phyloP scores from a whole-genome alignment of 208 protist species.

The Crithidia thermophila region DNA sequence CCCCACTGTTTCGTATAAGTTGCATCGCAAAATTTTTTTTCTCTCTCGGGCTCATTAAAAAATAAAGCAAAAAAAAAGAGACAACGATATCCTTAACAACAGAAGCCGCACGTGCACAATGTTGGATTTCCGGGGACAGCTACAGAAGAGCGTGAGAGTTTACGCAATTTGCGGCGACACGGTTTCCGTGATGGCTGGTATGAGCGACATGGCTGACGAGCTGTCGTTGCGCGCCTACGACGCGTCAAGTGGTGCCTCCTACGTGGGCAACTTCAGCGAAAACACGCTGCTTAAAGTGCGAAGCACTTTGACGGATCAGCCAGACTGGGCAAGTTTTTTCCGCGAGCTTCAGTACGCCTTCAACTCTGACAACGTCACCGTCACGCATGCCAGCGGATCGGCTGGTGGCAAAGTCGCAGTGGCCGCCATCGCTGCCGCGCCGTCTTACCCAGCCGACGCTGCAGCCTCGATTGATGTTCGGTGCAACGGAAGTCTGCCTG shows the following conservation, averaged over 20 bases:
- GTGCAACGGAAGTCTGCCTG: slow-evolving; percentile 10
- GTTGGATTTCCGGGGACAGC: slow-evolving; percentile 42
- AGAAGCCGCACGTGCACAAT: slow-evolving; percentile 21
- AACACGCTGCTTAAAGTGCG: slow-evolving; percentile 36
- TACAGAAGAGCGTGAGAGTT: slow-evolving; percentile 56
- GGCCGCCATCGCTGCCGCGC: not conserved
- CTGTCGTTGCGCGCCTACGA: slow-evolving; percentile 60
- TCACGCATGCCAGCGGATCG: too few relatives aligned
- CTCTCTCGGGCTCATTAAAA: not conserved
- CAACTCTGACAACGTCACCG: slow-evolving; percentile 31
- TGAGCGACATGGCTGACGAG: slow-evolving; percentile 51
- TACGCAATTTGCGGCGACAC: slow-evolving; percentile 49
- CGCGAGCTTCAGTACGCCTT: slow-evolving; percentile 51
- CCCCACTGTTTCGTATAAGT: too few relatives aligned
- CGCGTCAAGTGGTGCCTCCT: slow-evolving; percentile 38
- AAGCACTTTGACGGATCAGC: slow-evolving; percentile 34
- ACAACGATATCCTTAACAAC: not conserved
- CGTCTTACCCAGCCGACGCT: slow-evolving; percentile 7
- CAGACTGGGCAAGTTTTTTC: slow-evolving; percentile 74
- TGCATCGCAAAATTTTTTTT: not conserved
- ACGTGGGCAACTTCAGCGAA: slow-evolving; percentile 57
- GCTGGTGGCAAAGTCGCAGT: not conserved
- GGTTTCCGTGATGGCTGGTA: slow-evolving; percentile 62
- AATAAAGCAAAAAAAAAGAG: too few relatives aligned
- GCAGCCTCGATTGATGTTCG: slow-evolving; percentile 16